These are phyloP conservation scores for Cladosporium sp. DNA, from an alignment of 2,329 filamentous ascomycete genomes.

Conservation along the genomic window DNA sequence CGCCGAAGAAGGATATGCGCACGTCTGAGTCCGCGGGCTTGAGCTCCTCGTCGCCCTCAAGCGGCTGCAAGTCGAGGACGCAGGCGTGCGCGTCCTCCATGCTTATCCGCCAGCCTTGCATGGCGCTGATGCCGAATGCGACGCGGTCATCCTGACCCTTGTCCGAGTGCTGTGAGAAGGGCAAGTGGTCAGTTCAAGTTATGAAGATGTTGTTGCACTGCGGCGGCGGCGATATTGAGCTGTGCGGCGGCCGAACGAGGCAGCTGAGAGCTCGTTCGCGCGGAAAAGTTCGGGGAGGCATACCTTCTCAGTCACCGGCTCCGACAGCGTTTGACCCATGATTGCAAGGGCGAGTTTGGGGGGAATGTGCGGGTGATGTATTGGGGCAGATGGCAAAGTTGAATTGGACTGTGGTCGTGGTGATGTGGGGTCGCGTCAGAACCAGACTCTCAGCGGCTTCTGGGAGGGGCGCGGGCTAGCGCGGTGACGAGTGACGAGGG, in stretches of 20 bases:
- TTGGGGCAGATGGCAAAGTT: background rate
- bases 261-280: background rate
- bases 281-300: conserved; percentile 26
- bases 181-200: conserved; percentile 5
- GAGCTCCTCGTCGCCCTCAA: conserved; percentile 49
- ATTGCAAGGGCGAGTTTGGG: conserved; percentile 4
- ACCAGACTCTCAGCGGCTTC: background rate
- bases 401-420: conserved; percentile 4
- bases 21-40: conserved; percentile 60
- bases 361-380: background rate
- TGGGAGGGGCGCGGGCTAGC: background rate
- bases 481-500: background rate
- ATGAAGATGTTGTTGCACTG: conserved; percentile 1
- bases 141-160: conserved; percentile 89
- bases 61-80: conserved; percentile 77
- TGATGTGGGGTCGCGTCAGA: background rate
- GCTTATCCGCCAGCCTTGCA: conserved; percentile 99
- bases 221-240: conserved; percentile 10
- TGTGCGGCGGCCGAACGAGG: background rate
- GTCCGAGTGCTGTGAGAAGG: conserved; percentile 65
- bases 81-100: conserved; percentile 97
- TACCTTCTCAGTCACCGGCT: conserved; percentile 99
- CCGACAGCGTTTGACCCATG: conserved; percentile 99
- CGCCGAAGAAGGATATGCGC: conserved; percentile 90
- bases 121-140: conserved; percentile 90